Percentiles rank a stretch among this genome's conserved stretches.
These are phyloP conservation scores for Pseudodiploospora longispora DNA, from an alignment of 2,329 filamentous ascomycete species.

Conservation along the genomic window DNA sequence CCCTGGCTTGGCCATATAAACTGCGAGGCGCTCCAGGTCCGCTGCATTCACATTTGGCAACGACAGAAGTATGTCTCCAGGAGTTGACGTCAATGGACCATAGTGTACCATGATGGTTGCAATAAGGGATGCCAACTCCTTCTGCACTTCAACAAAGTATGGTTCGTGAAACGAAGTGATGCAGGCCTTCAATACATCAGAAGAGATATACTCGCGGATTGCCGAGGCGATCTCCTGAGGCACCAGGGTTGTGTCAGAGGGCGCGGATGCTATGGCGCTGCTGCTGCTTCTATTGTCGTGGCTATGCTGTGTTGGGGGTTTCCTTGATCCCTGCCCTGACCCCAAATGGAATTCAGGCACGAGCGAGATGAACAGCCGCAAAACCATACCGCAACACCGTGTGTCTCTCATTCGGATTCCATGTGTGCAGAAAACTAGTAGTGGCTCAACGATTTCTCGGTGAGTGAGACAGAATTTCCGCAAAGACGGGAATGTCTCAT, in stretches of 20 bases:
- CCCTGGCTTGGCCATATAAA: constrained; percentile 49
- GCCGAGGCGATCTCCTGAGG: constrained; percentile 48
- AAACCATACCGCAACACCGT: constrained; percentile 76
- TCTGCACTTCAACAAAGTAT: constrained; percentile 94
- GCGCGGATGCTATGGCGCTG: background rate
- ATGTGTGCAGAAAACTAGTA: constrained; percentile 87
- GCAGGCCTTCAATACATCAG: constrained; percentile 81
- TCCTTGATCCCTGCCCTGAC: constrained; percentile 19
- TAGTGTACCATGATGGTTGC: constrained; percentile 78
- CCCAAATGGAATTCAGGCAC: constrained; percentile 71
- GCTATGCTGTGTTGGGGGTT: constrained; percentile 11
- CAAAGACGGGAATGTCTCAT: constrained; percentile 49
- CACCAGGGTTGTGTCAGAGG: constrained; percentile 37
- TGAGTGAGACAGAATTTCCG: constrained; percentile 76
- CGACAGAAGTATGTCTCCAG: constrained; percentile 66
- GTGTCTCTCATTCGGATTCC: constrained; percentile 85
- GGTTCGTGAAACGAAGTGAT: constrained; percentile 88
- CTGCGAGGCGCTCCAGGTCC: constrained; percentile 58
- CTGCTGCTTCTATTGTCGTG: constrained; percentile 18
- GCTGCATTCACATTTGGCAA: constrained; percentile 66
- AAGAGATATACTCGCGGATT: constrained; percentile 83
- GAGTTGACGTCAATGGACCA: constrained; percentile 58
- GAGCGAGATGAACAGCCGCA: constrained; percentile 78
- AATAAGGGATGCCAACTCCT: constrained; percentile 81
- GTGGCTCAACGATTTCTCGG: constrained; percentile 71